These are phyloP conservation scores for Saccharomycopsis vini DNA, from an alignment of 805 yeast species.

Conservation along the genomic window DNA sequence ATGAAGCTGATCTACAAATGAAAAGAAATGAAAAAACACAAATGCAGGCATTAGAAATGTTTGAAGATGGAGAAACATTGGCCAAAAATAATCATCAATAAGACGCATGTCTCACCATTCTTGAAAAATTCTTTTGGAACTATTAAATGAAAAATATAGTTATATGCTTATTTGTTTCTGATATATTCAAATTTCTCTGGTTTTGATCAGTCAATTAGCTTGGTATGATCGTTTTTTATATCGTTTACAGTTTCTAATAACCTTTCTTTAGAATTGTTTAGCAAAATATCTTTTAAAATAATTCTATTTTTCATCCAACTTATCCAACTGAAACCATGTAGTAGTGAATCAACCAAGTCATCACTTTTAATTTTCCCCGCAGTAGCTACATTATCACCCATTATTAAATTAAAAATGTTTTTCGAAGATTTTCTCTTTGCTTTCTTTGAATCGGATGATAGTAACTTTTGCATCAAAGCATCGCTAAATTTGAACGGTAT, in stretches of 20 bases:
- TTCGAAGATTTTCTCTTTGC: conserved; percentile 3
- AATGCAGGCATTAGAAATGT: not conserved
- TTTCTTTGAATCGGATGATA: not conserved
- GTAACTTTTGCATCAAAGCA: not conserved
- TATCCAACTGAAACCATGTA: conserved; percentile 48
- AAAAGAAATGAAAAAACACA: conserved; percentile 4
- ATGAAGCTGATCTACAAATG: conserved; percentile 6
- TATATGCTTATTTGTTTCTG: no score
- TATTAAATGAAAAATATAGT: no score
- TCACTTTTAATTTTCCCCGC: conserved; percentile 40
- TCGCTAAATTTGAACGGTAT: not conserved
- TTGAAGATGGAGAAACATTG: not conserved
- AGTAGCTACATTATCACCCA: not conserved
- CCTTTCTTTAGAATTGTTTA: not conserved
- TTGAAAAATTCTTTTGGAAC: no score
- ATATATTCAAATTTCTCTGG: no score
- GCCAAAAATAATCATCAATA: not conserved
- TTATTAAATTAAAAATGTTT: conserved; percentile 1
- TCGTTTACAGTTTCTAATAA: not conserved
- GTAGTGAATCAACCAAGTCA: conserved; percentile 56
- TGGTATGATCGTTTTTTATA: not conserved
- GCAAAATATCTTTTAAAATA: not conserved
- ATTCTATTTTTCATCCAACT: conserved; percentile 29
- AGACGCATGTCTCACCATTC: no score
- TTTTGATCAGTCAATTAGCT: not conserved